Evolutionary conservation across 2,329 filamentous ascomycete genomes (phyloP).

Genomic region (Paradendryphiella salina): DNA sequence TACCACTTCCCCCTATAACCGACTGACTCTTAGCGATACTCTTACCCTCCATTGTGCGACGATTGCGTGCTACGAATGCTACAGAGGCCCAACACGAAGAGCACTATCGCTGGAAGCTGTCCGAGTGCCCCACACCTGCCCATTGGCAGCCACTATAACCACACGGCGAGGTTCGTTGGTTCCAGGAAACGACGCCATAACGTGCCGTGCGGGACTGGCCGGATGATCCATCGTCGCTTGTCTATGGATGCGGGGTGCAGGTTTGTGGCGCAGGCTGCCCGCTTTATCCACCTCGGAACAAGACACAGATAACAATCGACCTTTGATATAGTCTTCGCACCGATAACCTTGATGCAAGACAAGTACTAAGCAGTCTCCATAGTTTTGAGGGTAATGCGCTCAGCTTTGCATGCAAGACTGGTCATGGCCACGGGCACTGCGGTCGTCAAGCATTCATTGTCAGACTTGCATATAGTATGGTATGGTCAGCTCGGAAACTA

Average conservation of each 20-base stretch:
- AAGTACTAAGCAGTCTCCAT: not conserved
- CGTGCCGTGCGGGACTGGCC: slow-evolving; percentile 28
- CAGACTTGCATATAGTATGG: slow-evolving; percentile 2
- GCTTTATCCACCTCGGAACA: not conserved
- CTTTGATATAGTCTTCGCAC: not conserved
- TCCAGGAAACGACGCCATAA: slow-evolving; percentile 18
- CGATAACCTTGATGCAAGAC: not conserved
- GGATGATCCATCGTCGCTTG: slow-evolving; percentile 27
- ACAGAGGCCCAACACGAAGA: slow-evolving; percentile 13
- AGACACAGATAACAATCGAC: not conserved
- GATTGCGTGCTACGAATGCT: slow-evolving; percentile 9
- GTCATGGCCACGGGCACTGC: not conserved
- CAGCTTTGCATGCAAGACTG: not conserved
- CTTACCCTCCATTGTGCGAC: not conserved
- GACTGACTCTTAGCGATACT: slow-evolving; percentile 13
- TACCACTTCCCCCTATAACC: slow-evolving; percentile 3
- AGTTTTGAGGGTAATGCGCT: not conserved
- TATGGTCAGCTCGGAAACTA: slow-evolving; percentile 8
- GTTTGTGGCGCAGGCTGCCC: not conserved
- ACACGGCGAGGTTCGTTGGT: slow-evolving; percentile 7
- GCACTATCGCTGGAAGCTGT: slow-evolving; percentile 22
- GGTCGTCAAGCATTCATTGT: not conserved
- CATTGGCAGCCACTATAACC: slow-evolving; percentile 10
- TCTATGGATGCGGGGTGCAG: slow-evolving; percentile 32
- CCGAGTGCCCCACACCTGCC: slow-evolving; percentile 16